These are phyloP conservation scores for Tolypocladium tropicale DNA, from an alignment of 2,329 filamentous ascomycete genomes.

Conservation along the genomic window DNA sequence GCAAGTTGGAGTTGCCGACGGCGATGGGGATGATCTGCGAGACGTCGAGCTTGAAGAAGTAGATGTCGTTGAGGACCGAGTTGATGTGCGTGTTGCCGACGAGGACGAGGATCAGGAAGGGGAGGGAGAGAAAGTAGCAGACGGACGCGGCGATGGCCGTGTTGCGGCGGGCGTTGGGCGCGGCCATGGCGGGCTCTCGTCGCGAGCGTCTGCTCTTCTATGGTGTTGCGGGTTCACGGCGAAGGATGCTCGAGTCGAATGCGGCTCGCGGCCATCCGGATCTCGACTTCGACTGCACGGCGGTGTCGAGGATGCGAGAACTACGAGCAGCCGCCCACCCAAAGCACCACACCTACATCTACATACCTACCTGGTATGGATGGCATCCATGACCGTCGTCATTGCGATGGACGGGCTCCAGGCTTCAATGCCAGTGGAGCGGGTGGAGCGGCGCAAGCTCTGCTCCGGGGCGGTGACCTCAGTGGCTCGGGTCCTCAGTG, in stretches of 20 bases:
- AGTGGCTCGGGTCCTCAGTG: not conserved
- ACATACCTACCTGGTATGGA: no score
- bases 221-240: no score
- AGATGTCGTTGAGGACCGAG: conserved; percentile 56
- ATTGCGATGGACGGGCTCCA: not conserved
- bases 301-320: not conserved
- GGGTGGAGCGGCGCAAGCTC: not conserved
- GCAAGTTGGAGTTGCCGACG: conserved; percentile 60
- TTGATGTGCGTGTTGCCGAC: conserved; percentile 63
- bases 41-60: conserved; percentile 78
- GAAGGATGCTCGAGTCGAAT: not conserved
- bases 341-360: no score
- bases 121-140: conserved; percentile 61
- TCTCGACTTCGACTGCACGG: not conserved
- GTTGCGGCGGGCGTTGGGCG: conserved; percentile 33
- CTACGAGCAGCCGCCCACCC: no score
- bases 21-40: conserved; percentile 68
- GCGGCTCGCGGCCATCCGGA: not conserved
- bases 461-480: not conserved
- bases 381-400: no score
- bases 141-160: conserved; percentile 56
- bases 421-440: not conserved
- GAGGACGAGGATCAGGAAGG: conserved; percentile 72
- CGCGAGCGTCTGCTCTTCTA: no score
- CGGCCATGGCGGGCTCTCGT: conserved; percentile 1